Conservation (phyloP, 768 basidiomycete genomes). For the Mycena capillaripes region DNA sequence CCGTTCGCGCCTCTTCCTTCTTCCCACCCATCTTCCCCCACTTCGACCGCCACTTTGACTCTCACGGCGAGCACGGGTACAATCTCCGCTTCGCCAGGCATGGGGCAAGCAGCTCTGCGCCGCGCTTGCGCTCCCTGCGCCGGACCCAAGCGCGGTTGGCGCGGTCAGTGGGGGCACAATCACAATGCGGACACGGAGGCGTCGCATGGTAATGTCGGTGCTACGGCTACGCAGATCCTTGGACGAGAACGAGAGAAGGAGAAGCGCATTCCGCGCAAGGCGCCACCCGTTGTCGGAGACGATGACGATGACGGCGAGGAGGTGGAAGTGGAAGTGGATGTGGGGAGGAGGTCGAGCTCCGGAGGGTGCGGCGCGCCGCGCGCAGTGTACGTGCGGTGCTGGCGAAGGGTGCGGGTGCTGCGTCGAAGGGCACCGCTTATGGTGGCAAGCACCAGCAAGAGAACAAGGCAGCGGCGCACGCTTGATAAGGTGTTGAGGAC, state of each 20-base stretch:
- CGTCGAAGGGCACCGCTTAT: too few relatives aligned
- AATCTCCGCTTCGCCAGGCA: too few relatives aligned
- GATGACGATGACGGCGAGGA: too few relatives aligned
- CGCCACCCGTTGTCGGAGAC: neutral
- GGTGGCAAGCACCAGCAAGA: neutral
- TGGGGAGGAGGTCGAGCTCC: constrained; percentile 14
- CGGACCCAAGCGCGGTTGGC: constrained; percentile 27
- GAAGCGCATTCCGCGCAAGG: constrained; percentile 23
- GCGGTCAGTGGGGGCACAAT: neutral
- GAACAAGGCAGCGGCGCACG: constrained; percentile 33
- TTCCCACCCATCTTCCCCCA: neutral
- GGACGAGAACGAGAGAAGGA: too few relatives aligned
- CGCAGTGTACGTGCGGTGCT: constrained; percentile 21
- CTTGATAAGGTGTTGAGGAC: constrained; percentile 36
- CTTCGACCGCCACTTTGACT: neutral
- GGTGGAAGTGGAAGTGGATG: too few relatives aligned
- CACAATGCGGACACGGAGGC: too few relatives aligned
- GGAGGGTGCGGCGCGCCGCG: constrained; percentile 6
- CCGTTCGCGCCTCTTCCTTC: constrained; percentile 1
- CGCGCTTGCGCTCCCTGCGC: constrained; percentile 30
- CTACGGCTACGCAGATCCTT: too few relatives aligned
- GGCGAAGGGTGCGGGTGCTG: neutral
- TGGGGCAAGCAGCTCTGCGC: too few relatives aligned
- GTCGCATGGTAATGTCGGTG: too few relatives aligned
- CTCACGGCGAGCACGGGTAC: too few relatives aligned